These are phyloP conservation scores for Yarrowia galli DNA, from an alignment of 1,139 yeast genomes.

Conservation along the genomic window DNA sequence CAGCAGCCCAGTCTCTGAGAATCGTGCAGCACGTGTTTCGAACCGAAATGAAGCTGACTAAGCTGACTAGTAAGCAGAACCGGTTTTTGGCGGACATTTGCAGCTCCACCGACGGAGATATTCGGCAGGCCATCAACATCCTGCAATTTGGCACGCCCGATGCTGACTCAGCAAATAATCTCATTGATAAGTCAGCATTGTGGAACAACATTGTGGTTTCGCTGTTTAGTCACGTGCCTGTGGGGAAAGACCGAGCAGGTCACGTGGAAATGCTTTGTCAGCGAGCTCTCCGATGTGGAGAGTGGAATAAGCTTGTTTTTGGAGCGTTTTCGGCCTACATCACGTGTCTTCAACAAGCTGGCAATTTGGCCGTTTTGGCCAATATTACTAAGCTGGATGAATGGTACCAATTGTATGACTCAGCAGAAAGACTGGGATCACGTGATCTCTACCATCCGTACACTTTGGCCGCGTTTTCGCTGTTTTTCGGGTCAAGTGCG, in stretches of 20 bases:
- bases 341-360: not conserved
- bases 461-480: not conserved
- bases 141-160: constrained; percentile 68
- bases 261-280: constrained; percentile 10
- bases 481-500: not conserved
- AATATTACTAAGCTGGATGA: constrained; percentile 57
- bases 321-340: constrained; percentile 77
- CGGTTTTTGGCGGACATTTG: constrained; percentile 63
- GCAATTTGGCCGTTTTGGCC: constrained; percentile 41
- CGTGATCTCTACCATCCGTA: constrained; percentile 15
- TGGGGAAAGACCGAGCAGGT: not conserved
- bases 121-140: constrained; percentile 83
- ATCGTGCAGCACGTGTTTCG: constrained; percentile 26
- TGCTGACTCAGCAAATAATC: constrained; percentile 39
- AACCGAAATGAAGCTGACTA: not conserved
- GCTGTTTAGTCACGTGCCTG: constrained; percentile 13
- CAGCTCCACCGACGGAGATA: constrained; percentile 78
- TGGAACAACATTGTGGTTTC: constrained; percentile 45
- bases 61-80: constrained; percentile 16
- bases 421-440: not conserved
- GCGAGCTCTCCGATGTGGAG: constrained; percentile 45
- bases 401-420: constrained; percentile 50
- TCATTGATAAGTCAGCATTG: constrained; percentile 44
- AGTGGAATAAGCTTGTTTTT: constrained; percentile 65
- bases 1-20: not conserved